Conservation (phyloP, 805 yeast genomes). For the Danielia reshetovae region DNA sequence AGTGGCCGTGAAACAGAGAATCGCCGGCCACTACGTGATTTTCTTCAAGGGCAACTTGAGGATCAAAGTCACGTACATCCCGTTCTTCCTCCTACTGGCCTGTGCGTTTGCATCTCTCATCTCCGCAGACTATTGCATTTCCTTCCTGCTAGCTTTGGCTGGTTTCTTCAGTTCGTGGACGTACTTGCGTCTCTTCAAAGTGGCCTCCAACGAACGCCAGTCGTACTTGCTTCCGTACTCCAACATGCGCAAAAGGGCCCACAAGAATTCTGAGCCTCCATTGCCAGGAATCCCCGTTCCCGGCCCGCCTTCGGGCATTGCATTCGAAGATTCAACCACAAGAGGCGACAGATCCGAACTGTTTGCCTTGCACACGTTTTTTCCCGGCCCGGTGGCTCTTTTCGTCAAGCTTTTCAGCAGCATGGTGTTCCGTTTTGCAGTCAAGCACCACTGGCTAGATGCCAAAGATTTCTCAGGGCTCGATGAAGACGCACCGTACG, state of each 20-base stretch:
- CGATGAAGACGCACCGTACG: constrained; percentile 20
- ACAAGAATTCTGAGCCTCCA: too few relatives aligned
- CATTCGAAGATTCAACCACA: constrained; percentile 8
- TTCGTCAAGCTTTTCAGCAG: constrained; percentile 19
- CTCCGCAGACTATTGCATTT: constrained; percentile 26
- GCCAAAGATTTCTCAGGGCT: constrained; percentile 17
- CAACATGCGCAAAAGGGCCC: not conserved
- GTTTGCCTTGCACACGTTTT: constrained; percentile 37
- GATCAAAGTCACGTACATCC: constrained; percentile 39
- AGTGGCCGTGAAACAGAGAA: constrained; percentile 62
- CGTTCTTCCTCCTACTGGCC: constrained; percentile 24
- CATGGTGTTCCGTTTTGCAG: constrained; percentile 19
- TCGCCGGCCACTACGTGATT: constrained; percentile 56
- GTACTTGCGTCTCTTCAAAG: constrained; percentile 36
- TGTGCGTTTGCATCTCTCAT: constrained; percentile 15
- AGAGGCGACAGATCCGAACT: constrained; percentile 27
- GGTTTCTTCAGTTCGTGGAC: constrained; percentile 39
- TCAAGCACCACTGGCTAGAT: constrained; percentile 21
- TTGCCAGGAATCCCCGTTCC: too few relatives aligned
- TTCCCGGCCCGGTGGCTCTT: constrained; percentile 37
- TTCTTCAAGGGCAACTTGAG: constrained; percentile 45
- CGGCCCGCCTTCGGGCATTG: constrained; percentile 2
- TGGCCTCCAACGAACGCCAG: constrained; percentile 41
- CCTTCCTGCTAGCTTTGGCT: constrained; percentile 20
- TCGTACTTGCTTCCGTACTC: constrained; percentile 38